Evolutionary conservation across 345 rosid species (phyloP).

Genomic region (Citrus inodora): DNA sequence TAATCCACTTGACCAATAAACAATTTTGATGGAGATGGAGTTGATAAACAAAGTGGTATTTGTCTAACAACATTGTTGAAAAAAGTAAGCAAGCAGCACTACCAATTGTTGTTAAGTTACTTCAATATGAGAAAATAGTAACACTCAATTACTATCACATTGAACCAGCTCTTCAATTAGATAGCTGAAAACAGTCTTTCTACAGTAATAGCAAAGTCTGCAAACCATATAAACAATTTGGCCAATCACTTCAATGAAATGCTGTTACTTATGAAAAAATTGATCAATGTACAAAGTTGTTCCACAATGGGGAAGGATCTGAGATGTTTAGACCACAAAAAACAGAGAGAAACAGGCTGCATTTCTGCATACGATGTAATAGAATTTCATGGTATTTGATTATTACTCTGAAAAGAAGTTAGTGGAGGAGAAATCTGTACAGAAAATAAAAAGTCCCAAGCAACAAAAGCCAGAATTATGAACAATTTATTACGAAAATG

Average conservation of each 20-base stretch:
- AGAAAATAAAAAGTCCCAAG: neutral
- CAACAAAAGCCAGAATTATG: neutral
- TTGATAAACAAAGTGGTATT: neutral
- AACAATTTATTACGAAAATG: neutral
- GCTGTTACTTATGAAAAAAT: neutral
- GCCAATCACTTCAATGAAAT: neutral
- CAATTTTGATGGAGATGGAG: no score
- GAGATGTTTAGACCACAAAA: neutral
- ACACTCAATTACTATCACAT: no score
- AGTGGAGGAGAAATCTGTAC: neutral
- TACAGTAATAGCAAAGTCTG: neutral
- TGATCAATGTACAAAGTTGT: neutral
- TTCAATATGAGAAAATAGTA: no score
- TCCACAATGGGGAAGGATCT: neutral
- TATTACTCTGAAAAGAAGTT: neutral
- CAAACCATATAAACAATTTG: no score
- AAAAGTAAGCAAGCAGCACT: no score
- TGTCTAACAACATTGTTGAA: no score
- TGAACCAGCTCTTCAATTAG: neutral
- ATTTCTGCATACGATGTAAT: neutral
- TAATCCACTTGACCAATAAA: neutral
- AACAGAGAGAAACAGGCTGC: neutral
- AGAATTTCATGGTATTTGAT: neutral
- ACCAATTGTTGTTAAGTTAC: no score
- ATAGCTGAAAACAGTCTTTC: neutral